phyloP scores from a whole-genome alignment of 2,329 filamentous ascomycete genomes.

The Aspergillus pseudoglaucus region DNA sequence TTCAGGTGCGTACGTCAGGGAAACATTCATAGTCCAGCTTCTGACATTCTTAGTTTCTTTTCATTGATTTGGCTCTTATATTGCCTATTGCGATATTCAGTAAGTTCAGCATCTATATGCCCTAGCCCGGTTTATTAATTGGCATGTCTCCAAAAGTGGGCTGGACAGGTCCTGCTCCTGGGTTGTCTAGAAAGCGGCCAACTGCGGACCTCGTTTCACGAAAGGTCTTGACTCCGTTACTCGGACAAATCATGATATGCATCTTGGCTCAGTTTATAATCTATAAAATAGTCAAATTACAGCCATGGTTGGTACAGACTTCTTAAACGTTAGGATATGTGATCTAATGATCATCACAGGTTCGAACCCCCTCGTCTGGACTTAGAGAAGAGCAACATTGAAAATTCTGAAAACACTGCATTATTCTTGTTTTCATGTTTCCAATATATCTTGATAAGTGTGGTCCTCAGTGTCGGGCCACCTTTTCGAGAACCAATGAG shows the following conservation, averaged over 20 bases:
- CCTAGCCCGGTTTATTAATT: not conserved
- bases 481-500: slow-evolving; percentile 78
- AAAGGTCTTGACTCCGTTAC: slow-evolving; percentile 81
- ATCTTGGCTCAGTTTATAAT: slow-evolving; percentile 68
- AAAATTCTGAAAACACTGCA: slow-evolving; percentile 89
- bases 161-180: slow-evolving; percentile 79
- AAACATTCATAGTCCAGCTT: not conserved
- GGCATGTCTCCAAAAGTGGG: slow-evolving; percentile 55
- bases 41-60: slow-evolving; percentile 60
- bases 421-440: slow-evolving; percentile 88
- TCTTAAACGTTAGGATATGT: not conserved
- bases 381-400: slow-evolving; percentile 72
- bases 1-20: slow-evolving; percentile 55
- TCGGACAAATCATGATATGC: slow-evolving; percentile 81
- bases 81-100: slow-evolving; percentile 94
- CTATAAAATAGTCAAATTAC: slow-evolving; percentile 67
- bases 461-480: slow-evolving; percentile 83
- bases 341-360: slow-evolving; percentile 36
- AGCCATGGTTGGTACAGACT: slow-evolving; percentile 60
- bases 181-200: slow-evolving; percentile 74
- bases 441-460: slow-evolving; percentile 85
- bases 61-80: slow-evolving; percentile 88
- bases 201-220: slow-evolving; percentile 87
- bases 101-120: slow-evolving; percentile 33
- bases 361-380: slow-evolving; percentile 74